Evolutionary conservation across 2,329 filamentous ascomycete genomes (phyloP), one percentile per base, ranked within the genome.

Genomic region (Aspergillus pseudoviridinutans): DNA sequence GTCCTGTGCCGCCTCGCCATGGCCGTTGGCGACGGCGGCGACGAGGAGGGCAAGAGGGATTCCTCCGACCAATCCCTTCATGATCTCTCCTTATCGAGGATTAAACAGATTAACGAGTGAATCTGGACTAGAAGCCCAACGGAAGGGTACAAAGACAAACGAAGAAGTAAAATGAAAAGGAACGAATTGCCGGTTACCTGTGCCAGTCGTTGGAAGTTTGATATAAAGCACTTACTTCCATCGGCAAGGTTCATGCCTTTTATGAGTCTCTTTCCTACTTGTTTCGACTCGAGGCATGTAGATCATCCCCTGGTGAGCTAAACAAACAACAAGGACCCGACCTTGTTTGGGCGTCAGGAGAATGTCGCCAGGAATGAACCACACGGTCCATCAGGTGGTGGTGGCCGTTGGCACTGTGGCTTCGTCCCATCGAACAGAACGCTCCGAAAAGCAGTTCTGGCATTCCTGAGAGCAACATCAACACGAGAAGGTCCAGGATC

Each of bases 61-160:
- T 52, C 71, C 72, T 49, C 64, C 68, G 29, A 69, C 63, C 49
- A 74, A 65, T 49, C 67, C 69, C 68, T 75, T 75, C 73, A 75
- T 75, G 14, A 53, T 67, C 61, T 12, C 10, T n/a, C 14, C 20
- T 25, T 25, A 27, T 14, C 6, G 5, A 20, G 27, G n/a, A 35
- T 25, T 20, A 35, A 46, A 4, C 42, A 28, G 28, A 41, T 44
- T 32, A 65, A 64, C 28, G 60, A 65, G 51, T 46, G 61, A 58
- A 55, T 54, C 41, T 12, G 25, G 58, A 52, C 55, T 49, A 49
- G 49, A n/a, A 20, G 51, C 49, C 56, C 49, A 58, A 55, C 12
- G 44, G 28, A 49, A 44, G 32, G 44, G 22, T 22, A 46, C 24
- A 10, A 47, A 22, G 44, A 24, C 24, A 47, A 50, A 50, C 20